phyloP scores from a whole-genome alignment of 1,284 basidiomycete species.

The Tylopilus sp. region DNA sequence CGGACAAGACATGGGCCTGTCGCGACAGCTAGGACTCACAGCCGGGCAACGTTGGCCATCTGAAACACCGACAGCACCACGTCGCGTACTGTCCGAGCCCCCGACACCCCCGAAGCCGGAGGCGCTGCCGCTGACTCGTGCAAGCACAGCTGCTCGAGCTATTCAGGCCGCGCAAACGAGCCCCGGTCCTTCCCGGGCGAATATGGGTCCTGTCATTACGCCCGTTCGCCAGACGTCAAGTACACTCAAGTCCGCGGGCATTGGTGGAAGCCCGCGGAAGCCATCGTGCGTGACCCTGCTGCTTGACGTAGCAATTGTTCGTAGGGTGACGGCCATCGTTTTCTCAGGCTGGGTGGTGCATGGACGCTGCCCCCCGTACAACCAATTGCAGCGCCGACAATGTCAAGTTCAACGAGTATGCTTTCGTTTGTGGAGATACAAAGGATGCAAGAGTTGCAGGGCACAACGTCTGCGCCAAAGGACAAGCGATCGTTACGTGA shows the following conservation, averaged over 20 bases:
- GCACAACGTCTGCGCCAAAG: slow-evolving; percentile 37
- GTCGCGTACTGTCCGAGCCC: slow-evolving; percentile 6
- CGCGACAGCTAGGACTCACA: neutral
- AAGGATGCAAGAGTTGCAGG: slow-evolving; percentile 63
- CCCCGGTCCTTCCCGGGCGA: slow-evolving; percentile 28
- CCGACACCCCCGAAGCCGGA: slow-evolving; percentile 6
- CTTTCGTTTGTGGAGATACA: slow-evolving; percentile 84
- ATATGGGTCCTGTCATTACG: slow-evolving; percentile 56
- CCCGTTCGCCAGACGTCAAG: slow-evolving; percentile 46
- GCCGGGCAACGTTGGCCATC: slow-evolving; percentile 5
- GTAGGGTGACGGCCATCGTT: neutral
- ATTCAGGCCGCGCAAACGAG: slow-evolving; percentile 6
- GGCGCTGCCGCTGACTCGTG: neutral
- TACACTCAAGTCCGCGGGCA: slow-evolving; percentile 27
- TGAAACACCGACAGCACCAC: slow-evolving; percentile 1
- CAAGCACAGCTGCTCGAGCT: neutral
- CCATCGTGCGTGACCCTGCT: slow-evolving; percentile 44
- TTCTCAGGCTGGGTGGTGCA: slow-evolving; percentile 37
- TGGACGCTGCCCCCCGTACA: slow-evolving; percentile 56
- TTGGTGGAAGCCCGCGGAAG: slow-evolving; percentile 32
- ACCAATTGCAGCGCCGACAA: slow-evolving; percentile 39
- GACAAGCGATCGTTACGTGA: slow-evolving; percentile 68
- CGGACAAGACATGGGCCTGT: neutral
- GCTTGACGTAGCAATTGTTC: neutral
- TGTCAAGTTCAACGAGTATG: slow-evolving; percentile 24